Base-by-base conservation (phyloP, 2,329 filamentous ascomycete species). In the Botrytis cinerea region DNA sequence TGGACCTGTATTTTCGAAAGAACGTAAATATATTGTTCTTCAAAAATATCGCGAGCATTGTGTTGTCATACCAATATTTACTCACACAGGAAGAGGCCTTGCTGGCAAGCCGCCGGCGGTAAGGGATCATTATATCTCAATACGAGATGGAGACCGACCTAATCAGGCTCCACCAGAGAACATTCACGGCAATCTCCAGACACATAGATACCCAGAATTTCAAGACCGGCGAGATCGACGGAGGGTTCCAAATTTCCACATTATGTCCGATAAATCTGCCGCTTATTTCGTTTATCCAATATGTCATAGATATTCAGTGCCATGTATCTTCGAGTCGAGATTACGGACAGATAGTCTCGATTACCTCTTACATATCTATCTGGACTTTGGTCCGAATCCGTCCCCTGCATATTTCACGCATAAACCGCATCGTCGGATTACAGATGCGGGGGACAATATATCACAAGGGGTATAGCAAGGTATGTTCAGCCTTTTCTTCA, bases 21-120 rank as follows among this genome's bases (percentile, higher is more conserved):
- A 67, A 59, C 38, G 40, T 14, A 67, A 48, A 28, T 48, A 8
- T 28, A 22, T 67, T 40, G 22, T 72, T 3, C 32, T 67, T 22
- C 25, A 67, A 14, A 43, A 40, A 12, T 38, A n/a, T 9, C 46
- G 25, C 25, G 59, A 72, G 4, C 32, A 57, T 25, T 43, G 38
- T 35, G 22, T 71, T 12, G n/a, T 59, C 7, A 22, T 61, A 35
- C 57, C 69, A 5, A 71, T 71, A 32, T 71, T 48, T 43, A 71
- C 69, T 18, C 28, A 48, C n/a, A n/a, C 28, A 20, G 57, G 57
- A 14, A 35, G 20, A n/a, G 69, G 69, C 6, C 57, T 71, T 43
- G 8, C 16, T 28, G 22, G 28, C 40, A 63, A 45, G 40, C 61
- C 61, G 32, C 61, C 1, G 7, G 38, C 38, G 38, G 38, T 45